These are phyloP conservation scores for Daldinia bambusicola DNA, from an alignment of 495 filamentous ascomycete genomes.

Conservation along the genomic window DNA sequence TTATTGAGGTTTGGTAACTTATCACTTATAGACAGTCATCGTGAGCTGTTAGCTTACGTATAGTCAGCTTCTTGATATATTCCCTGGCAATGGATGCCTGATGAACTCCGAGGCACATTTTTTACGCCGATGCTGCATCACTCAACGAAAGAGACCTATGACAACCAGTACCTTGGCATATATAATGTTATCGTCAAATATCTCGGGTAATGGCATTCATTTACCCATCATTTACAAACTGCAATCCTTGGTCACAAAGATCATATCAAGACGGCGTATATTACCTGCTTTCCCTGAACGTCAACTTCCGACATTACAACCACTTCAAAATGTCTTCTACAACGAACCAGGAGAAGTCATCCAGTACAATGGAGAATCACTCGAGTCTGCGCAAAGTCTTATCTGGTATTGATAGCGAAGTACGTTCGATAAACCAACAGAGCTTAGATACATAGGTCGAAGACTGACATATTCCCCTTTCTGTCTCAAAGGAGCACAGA, in stretches of 20 bases:
- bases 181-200: neutral
- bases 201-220: neutral
- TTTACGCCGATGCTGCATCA: neutral
- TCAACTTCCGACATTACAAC: too few relatives aligned
- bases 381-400: neutral
- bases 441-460: neutral
- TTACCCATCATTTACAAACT: neutral
- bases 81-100: neutral
- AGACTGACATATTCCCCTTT: neutral
- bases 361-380: neutral
- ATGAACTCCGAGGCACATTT: constrained; percentile 1
- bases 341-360: neutral
- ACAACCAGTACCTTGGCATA: neutral
- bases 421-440: neutral
- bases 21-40: neutral
- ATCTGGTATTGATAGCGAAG: constrained; percentile 1
- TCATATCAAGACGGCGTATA: neutral
- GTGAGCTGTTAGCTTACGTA: neutral
- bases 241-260: neutral
- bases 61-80: neutral
- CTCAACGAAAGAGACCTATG: neutral
- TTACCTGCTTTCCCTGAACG: neutral
- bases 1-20: neutral
- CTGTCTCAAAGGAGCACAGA: constrained; percentile 2
- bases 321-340: neutral